Conservation (phyloP, 768 basidiomycete species). For the Rubroboletus satanas region DNA sequence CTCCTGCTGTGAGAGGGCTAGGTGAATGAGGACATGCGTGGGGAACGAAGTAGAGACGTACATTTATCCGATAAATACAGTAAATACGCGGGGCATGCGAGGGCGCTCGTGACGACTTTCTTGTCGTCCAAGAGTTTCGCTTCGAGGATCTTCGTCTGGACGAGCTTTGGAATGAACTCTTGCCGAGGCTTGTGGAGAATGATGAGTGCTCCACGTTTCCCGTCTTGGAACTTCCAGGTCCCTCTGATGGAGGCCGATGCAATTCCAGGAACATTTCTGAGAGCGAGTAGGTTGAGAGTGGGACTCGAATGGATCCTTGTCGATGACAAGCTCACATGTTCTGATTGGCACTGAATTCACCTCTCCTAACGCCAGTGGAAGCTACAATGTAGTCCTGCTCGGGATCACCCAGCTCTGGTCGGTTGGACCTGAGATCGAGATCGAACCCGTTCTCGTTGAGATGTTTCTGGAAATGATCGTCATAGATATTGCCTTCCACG, state of each 20-base stretch:
- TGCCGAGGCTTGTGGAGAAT: conserved; percentile 26
- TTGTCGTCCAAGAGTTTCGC: conserved; percentile 16
- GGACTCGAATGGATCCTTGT: neutral
- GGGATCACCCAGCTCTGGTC: neutral
- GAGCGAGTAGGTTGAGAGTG: too few species aligned
- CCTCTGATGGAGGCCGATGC: conserved; percentile 28
- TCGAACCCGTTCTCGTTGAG: neutral
- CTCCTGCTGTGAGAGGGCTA: conserved; percentile 2
- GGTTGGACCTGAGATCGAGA: conserved; percentile 1
- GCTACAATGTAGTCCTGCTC: conserved; percentile 19
- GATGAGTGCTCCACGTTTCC: conserved; percentile 27
- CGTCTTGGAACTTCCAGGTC: conserved; percentile 24
- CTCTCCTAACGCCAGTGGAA: conserved; percentile 17
- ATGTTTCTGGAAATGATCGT: conserved; percentile 1
- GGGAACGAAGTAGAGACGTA: neutral
- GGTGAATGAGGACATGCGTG: neutral
- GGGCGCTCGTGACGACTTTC: conserved; percentile 21
- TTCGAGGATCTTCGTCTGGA: conserved; percentile 16
- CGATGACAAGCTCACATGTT: neutral
- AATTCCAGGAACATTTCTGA: conserved; percentile 10
- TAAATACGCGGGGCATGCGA: conserved; percentile 28
- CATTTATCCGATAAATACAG: conserved; percentile 23
- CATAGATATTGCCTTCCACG: conserved; percentile 27
- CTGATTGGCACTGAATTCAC: conserved; percentile 10
- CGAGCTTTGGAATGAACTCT: conserved; percentile 10